Evolutionary conservation across 2,329 filamentous ascomycete species (phyloP).

Genomic region (Aspergillus candidus): DNA sequence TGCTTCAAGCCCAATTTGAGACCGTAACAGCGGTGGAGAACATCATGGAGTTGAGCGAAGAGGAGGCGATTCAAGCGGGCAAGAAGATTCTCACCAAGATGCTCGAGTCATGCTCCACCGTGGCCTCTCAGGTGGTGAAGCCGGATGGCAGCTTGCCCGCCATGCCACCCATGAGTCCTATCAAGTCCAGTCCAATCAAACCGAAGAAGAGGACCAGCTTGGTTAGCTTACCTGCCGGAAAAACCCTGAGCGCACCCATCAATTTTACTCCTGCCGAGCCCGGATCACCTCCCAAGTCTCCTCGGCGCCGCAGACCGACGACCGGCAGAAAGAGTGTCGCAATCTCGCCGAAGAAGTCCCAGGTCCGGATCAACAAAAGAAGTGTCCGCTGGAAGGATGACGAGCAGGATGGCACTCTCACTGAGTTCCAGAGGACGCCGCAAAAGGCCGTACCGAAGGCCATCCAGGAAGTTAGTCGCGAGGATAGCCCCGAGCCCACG

Average conservation of each 20-base stretch:
- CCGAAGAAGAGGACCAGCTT: conserved; percentile 53
- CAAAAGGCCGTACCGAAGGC: conserved; percentile 59
- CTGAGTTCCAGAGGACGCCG: conserved; percentile 88
- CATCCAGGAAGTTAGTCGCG: conserved; percentile 47
- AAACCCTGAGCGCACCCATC: conserved; percentile 22
- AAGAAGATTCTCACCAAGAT: conserved; percentile 71
- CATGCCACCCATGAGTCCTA: conserved; percentile 60
- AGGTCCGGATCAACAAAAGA: conserved; percentile 62
- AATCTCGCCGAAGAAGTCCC: conserved; percentile 69
- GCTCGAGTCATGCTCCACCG: conserved; percentile 66
- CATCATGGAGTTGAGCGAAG: conserved; percentile 74
- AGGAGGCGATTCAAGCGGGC: conserved; percentile 74
- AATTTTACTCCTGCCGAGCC: conserved; percentile 31
- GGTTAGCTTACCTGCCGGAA: conserved; percentile 23
- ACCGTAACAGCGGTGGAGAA: conserved; percentile 77
- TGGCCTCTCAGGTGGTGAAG: conserved; percentile 79
- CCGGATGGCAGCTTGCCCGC: conserved; percentile 64
- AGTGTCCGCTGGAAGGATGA: conserved; percentile 91
- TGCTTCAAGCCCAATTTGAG: conserved; percentile 88
- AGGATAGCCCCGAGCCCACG: conserved; percentile 48
- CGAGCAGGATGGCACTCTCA: conserved; percentile 74
- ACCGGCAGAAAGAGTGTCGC: conserved; percentile 64
- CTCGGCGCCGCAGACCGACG: conserved; percentile 65
- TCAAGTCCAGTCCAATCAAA: conserved; percentile 66
- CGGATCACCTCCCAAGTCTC: conserved; percentile 68